phyloP scores from a whole-genome alignment of 2,329 filamentous ascomycete genomes.

The Cryphonectria japonica region DNA sequence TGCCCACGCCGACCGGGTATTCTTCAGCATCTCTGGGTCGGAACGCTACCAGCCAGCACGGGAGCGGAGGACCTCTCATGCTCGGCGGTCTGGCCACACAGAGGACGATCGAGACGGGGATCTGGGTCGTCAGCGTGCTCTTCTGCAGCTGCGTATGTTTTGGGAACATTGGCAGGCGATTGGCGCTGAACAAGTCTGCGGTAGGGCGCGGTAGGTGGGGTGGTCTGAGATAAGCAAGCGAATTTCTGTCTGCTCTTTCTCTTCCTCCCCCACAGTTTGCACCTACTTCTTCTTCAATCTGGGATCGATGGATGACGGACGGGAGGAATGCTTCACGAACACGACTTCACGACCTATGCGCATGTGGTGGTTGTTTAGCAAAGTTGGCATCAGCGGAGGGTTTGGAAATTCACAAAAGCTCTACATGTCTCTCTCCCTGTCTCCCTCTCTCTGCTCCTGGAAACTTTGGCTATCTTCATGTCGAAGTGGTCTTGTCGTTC shows the following conservation, averaged over 20 bases:
- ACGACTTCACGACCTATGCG: background rate
- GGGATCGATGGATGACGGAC: background rate
- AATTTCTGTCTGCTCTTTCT: background rate
- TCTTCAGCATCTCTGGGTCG: slow-evolving; percentile 36
- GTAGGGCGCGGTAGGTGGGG: slow-evolving; percentile 51
- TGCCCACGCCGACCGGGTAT: slow-evolving; percentile 66
- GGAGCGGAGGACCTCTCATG: slow-evolving; percentile 37
- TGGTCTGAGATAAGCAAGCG: slow-evolving; percentile 39
- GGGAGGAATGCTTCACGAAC: background rate
- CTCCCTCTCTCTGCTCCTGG: background rate
- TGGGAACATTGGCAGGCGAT: slow-evolving; percentile 86
- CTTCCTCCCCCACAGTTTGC: background rate
- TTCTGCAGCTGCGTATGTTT: slow-evolving; percentile 97
- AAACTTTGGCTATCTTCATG: background rate
- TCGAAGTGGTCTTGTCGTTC: background rate
- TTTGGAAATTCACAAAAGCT: background rate
- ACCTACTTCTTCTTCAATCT: background rate
- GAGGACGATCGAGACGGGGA: slow-evolving; percentile 71
- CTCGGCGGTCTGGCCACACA: slow-evolving; percentile 62
- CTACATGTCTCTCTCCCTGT: background rate
- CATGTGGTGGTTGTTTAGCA: background rate
- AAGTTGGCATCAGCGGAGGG: background rate
- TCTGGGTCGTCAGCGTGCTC: slow-evolving; percentile 91
- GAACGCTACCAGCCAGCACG: slow-evolving; percentile 34
- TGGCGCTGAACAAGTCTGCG: slow-evolving; percentile 61